Base-by-base conservation (phyloP, 805 yeast genomes). In the Cyberlindnera saturnus region DNA sequence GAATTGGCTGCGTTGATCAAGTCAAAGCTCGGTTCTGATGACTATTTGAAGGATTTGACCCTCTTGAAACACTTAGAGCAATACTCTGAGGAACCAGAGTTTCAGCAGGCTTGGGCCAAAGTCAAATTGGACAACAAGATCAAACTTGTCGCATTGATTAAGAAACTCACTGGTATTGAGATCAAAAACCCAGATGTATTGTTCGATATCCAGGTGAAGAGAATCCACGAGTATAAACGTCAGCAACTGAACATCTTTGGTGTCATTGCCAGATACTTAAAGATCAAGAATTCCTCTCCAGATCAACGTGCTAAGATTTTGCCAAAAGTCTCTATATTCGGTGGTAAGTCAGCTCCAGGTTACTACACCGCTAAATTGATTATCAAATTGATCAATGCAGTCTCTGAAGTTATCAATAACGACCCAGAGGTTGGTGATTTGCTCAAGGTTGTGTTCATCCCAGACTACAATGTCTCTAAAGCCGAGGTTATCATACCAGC, bases 271-370 rank as follows among this genome's bases (percentile, higher is more conserved):
- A 74, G 96, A 56, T 89, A 90, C 63, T 66, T 90, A 49, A 73
- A 75, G 50, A 81, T 89, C 64, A 88, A 88, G 68, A 69, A 75
- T 38, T 70, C 86, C 50, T 65, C 86, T 31, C 69, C 74, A 9
- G 76, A 75, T 43, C 83, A 87, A 65, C 71, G 84, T 57, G 69
- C 72, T 36, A 56, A 63, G 49, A 75, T 77, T 57, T 79, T 74
- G 62, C 82, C 96, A 46, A 86, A 83, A 60, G 93, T 86, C 44
- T 75, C 81, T 35, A 76, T 89, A 47, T 81, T 90, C 64, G 97
- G 97, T 52, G 97, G 97, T 61, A 89, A 90, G 67, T 85, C 95
- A 46, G 97, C 97, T 10, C 97, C 97, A n/a, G 97, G 97, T 51
- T 89, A 89, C 64, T 89, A 86, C 69, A 86, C 89, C 80, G 97